Evolutionary conservation across 352 stramenopile genomes (phyloP), one percentile per base, ranked within the genome.

Genomic region (Bremia lactucae): DNA sequence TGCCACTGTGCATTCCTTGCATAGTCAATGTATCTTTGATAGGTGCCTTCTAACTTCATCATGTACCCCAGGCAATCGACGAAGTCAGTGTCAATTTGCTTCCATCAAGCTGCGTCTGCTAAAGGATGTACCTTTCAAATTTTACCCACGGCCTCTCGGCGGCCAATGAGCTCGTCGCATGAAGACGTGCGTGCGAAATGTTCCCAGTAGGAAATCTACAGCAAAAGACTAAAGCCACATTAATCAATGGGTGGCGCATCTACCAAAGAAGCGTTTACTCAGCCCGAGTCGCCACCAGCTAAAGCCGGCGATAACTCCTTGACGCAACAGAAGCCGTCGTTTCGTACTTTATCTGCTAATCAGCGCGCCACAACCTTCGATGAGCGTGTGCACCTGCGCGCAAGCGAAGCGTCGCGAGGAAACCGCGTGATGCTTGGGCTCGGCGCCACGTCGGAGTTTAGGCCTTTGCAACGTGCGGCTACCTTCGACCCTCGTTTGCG

Each of bases 321-420:
- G n/a, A 29, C 38, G 25, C 15, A 13, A 9, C 21, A 44, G 1
- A 2, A 11, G 22, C 52, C 53, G 37, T 52, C 49, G 10, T 90
- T 90, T 55, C 73, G 72, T 49, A 51, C 68, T 26, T 62, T 91
- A 2, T 87, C 74, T 29, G 52, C 66, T 2, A 65, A 78, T 49
- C 78, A 91, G 53, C 78, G 78, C 53, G 72, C 75, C 24, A 56
- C 83, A 31, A 91, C 78, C 1, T 91, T 91, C 36, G 78, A 91
- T 42, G 78, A 91, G 60, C 78, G 78, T 37, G 63, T 85, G 38
- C 77, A 87, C 39, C 31, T 87, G 36, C 67, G 55, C n/a, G 16
- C 42, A 0, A 46, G 42, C 6, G 45, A 48, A 6, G 29, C 51
- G 14, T 42, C 20, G n/a, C 36, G 41, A 16, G 36, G 51, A 19